phyloP scores from a whole-genome alignment of 306 rosid species.

The Mimosa pudica region DNA sequence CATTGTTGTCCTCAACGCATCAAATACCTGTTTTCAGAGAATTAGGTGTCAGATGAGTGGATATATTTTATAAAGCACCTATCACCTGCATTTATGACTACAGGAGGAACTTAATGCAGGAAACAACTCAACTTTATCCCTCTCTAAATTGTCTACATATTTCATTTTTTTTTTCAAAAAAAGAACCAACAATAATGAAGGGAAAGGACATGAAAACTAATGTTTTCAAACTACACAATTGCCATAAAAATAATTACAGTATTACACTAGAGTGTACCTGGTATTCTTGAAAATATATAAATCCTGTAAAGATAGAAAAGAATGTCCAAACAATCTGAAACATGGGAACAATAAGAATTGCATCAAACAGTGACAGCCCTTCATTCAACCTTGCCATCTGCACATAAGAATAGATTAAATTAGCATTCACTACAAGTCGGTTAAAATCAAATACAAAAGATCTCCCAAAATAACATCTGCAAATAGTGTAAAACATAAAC shows the following conservation, averaged over 20 bases:
- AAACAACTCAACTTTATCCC: neutral
- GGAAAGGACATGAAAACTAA: neutral
- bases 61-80: conserved; percentile 3
- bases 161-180: too few relatives aligned
- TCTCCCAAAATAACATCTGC: conserved; percentile 6
- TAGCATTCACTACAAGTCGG: conserved; percentile 4
- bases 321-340: conserved; percentile 98
- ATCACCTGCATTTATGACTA: conserved; percentile 25
- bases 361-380: conserved; percentile 94
- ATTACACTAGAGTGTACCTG: conserved; percentile 59
- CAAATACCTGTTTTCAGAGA: conserved; percentile 73
- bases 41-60: neutral
- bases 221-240: neutral
- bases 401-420: conserved; percentile 36
- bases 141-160: neutral
- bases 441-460: conserved; percentile 17
- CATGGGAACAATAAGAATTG: conserved; percentile 98
- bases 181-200: neutral
- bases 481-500: conserved; percentile 2
- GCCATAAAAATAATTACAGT: neutral
- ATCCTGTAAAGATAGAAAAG: conserved; percentile 96
- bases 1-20: conserved; percentile 90
- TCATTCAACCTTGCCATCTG: conserved; percentile 99
- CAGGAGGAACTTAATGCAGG: conserved; percentile 9
- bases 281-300: conserved; percentile 93